Evolutionary conservation across 345 rosid genomes (phyloP).

Genomic region (Populus ilicifolia): DNA sequence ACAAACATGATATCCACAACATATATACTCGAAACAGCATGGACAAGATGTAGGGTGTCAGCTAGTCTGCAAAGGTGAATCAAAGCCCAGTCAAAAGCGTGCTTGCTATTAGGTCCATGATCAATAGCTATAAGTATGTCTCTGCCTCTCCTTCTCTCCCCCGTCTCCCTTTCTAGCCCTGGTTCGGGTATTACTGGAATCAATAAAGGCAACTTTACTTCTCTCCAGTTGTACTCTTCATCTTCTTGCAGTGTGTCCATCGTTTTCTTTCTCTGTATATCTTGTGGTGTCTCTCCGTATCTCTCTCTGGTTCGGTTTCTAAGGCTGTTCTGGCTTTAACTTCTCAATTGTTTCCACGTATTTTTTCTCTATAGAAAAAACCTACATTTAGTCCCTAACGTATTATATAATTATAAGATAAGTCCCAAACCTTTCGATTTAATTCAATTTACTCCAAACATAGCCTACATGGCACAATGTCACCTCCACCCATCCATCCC

Average conservation of each 20-base stretch:
- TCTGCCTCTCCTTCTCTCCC: slow-evolving; percentile 70
- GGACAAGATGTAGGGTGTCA: slow-evolving; percentile 80
- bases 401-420: too few species aligned
- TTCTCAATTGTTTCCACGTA: neutral
- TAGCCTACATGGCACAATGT: too few species aligned
- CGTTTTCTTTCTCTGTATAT: neutral
- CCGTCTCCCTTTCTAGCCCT: slow-evolving; percentile 66
- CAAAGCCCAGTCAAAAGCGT: slow-evolving; percentile 70
- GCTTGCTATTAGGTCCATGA: slow-evolving; percentile 65
- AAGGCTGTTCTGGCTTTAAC: neutral
- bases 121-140: slow-evolving; percentile 53
- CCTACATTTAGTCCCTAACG: neutral
- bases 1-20: neutral
- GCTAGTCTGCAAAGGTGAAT: slow-evolving; percentile 76
- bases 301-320: neutral
- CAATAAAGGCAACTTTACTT: slow-evolving; percentile 56
- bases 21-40: slow-evolving; percentile 65
- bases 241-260: slow-evolving; percentile 60
- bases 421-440: too few species aligned
- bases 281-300: neutral
- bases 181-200: slow-evolving; percentile 50
- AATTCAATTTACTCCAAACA: too few species aligned
- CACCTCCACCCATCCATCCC: too few species aligned
- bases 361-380: neutral
- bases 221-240: slow-evolving; percentile 64